phyloP scores from a whole-genome alignment of 805 yeast species.

The Suhomyces vadensis region DNA sequence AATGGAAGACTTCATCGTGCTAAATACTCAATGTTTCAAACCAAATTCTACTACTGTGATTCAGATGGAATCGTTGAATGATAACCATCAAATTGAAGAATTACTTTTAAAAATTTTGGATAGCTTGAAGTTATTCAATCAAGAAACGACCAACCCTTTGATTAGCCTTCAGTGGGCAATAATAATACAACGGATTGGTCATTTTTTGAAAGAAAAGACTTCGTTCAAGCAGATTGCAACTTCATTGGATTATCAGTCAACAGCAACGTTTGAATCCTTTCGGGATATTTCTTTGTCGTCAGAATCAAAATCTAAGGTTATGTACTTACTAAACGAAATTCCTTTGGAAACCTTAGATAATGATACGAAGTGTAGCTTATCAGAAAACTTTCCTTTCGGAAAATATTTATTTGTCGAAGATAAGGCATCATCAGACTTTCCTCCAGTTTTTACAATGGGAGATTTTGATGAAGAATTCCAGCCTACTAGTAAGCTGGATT shows the following conservation, averaged over 20 bases:
- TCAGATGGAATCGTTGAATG: constrained; percentile 8
- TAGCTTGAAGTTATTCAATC: constrained; percentile 4
- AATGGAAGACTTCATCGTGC: constrained; percentile 11
- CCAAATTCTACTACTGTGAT: not conserved
- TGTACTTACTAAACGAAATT: constrained; percentile 6
- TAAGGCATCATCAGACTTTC: not conserved
- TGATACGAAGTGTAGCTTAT: not conserved
- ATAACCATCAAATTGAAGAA: constrained; percentile 6
- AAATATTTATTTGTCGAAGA: constrained; percentile 4
- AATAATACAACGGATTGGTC: constrained; percentile 4
- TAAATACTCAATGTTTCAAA: not conserved
- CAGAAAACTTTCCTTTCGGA: constrained; percentile 9
- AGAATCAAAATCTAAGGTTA: not conserved
- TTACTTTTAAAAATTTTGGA: constrained; percentile 12
- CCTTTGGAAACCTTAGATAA: not conserved
- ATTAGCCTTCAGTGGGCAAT: constrained; percentile 12
- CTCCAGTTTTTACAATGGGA: not conserved
- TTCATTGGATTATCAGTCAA: constrained; percentile 18
- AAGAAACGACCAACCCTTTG: constrained; percentile 4
- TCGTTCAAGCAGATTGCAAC: constrained; percentile 10
- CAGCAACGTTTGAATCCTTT: constrained; percentile 8
- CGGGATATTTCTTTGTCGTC: constrained; percentile 2
- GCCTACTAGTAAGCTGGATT: not conserved
- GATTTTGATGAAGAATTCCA: constrained; percentile 14
- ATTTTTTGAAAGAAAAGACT: constrained; percentile 1